A percentile compares a stretch with the other conserved stretches of the same genome.
Conservation (phyloP, 805 yeast species). For the Saccharomyces jurei region DNA sequence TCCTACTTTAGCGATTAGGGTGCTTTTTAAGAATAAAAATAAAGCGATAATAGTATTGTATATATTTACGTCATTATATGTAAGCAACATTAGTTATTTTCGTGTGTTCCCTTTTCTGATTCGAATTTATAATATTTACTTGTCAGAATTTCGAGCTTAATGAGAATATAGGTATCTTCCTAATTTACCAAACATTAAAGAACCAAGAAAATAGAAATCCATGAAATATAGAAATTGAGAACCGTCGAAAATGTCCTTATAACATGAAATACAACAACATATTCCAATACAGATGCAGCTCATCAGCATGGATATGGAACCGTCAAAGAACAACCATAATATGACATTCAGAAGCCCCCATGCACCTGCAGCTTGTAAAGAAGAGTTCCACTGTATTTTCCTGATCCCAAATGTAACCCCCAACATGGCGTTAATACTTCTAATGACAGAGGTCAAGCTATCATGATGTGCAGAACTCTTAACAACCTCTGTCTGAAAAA, state of each 20-base stretch:
- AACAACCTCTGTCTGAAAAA: slow-evolving; percentile 10
- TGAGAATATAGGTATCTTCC: slow-evolving; percentile 43
- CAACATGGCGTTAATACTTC: slow-evolving; percentile 44
- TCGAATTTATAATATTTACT: neutral
- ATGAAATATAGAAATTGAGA: slow-evolving; percentile 15
- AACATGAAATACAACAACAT: slow-evolving; percentile 13
- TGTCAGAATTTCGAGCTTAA: neutral
- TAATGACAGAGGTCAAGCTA: slow-evolving; percentile 16
- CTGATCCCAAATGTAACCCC: slow-evolving; percentile 68
- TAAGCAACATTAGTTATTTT: neutral
- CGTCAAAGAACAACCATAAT: slow-evolving; percentile 55
- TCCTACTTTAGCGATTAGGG: neutral
- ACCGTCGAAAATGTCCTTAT: slow-evolving; percentile 15
- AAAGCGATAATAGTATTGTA: neutral
- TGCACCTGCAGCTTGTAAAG: slow-evolving; percentile 53
- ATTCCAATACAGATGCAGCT: slow-evolving; percentile 26
- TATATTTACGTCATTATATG: neutral
- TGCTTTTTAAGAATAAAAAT: neutral
- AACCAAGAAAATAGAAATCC: slow-evolving; percentile 54
- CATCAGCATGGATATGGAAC: slow-evolving; percentile 45
- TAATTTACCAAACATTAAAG: slow-evolving; percentile 55
- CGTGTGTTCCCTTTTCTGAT: too few relatives aligned
- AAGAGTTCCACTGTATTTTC: slow-evolving; percentile 59
- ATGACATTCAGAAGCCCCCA: slow-evolving; percentile 55
- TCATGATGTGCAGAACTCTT: slow-evolving; percentile 7